Evolutionary conservation across 176 grass and related monocot species (phyloP).

Genomic region (barley (Hordeum vulgare)): DNA sequence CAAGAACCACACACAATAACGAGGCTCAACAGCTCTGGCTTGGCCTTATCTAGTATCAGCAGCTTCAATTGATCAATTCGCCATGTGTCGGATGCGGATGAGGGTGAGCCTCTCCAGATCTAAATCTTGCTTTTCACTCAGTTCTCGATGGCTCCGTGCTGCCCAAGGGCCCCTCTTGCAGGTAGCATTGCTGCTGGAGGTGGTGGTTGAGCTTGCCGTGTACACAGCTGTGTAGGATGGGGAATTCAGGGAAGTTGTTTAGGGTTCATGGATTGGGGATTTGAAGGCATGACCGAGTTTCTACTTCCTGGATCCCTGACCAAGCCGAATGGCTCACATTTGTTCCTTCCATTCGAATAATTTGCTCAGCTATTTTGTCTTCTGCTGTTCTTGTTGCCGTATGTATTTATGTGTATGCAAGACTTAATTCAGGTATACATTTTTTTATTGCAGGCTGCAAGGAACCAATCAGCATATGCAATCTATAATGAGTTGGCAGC

Average conservation of each 20-base stretch:
- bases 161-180: not conserved
- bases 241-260: not conserved
- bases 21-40: too few relatives aligned
- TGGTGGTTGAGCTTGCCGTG: not conserved
- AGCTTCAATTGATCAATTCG: not conserved
- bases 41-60: not conserved
- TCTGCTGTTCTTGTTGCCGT: not conserved
- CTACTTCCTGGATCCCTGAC: not conserved
- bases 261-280: not conserved
- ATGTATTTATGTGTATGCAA: not conserved
- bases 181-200: not conserved
- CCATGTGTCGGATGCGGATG: not conserved
- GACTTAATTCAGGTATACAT: not conserved
- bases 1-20: not conserved
- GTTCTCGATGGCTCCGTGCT: not conserved
- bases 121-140: not conserved
- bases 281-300: not conserved
- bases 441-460: slow-evolving; percentile 26
- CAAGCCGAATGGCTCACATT: not conserved
- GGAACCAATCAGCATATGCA: slow-evolving; percentile 8
- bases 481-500: slow-evolving; percentile 29
- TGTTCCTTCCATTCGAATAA: not conserved
- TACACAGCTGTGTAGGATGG: not conserved
- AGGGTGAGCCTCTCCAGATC: not conserved
- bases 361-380: not conserved